Base-by-base conservation (phyloP, 2,329 filamentous ascomycete genomes). In the Colletotrichum karsti region DNA sequence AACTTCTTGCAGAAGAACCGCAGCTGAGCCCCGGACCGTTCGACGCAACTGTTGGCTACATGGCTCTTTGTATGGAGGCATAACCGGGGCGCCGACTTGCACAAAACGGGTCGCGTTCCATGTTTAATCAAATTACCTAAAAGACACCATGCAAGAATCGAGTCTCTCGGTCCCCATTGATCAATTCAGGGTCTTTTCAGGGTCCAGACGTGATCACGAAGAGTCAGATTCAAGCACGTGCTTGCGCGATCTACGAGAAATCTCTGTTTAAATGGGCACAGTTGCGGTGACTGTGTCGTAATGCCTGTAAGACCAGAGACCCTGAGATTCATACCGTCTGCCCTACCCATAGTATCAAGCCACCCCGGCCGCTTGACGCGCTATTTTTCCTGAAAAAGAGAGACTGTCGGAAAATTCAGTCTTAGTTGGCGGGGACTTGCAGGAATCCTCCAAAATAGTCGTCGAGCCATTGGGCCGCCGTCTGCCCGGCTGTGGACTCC, bases 371-470 rank as follows among this genome's bases (percentile, higher is more conserved):
- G 18, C 24, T 13, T 46, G 42, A 8, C 10, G 50, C 30, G 20
- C 13, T 51, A 30, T 30, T 51, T 44, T 10, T 9, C n/a, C n/a
- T 26, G 33, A 35, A 35, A 35, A 35, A 35, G 6, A 15, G 12
- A 8, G 33, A 5, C 33, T n/a, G n/a, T 46, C 26, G 30, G 39
- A 57, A 57, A 56, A 48, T 30, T 48, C 28, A 63, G 30, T 48
- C n/a, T 41, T 35, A 53, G n/a, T 6, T 18, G 39, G 37, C 18
- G n/a, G n/a, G 22, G 22, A 55, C 20, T n/a, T 67, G 66, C 41
- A 69, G 57, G n/a, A 66, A 66, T 33, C 62, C 55, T 33, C 41
- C 62, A 26, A 56, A 69, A 24, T 66, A 69, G 18, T 30, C 26
- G 30, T 61, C 66, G 35, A 67, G 41, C 61, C 66, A 61, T 12